Conservation (phyloP, 2,329 filamentous ascomycete species). For the Talaromyces pinophilus region DNA sequence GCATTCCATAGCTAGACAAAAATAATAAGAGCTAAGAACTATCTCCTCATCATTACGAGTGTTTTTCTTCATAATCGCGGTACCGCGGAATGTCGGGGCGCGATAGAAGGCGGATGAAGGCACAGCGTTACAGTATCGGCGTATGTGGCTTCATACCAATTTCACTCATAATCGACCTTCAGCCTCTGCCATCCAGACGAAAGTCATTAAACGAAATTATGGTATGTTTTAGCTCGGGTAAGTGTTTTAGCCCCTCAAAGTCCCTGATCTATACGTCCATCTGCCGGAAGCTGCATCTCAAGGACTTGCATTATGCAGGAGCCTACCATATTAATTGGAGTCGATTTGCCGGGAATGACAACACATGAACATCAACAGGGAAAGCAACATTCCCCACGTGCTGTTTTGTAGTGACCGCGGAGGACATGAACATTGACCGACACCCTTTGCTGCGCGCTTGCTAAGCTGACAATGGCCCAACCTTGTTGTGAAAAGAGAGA, state of each 20-base stretch:
- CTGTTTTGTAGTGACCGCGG: not conserved
- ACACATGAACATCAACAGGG: not conserved
- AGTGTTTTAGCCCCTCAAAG: constrained; percentile 1
- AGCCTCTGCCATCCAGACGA: not conserved
- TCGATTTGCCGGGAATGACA: not conserved
- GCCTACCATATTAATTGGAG: not conserved
- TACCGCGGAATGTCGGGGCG: constrained; percentile 17
- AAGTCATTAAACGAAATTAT: not conserved
- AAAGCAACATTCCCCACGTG: not conserved
- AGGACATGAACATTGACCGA: constrained; percentile 2
- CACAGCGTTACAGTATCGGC: constrained; percentile 13
- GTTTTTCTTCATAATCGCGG: not conserved
- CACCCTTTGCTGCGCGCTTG: not conserved
- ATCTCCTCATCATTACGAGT: not conserved
- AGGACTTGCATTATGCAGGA: constrained; percentile 10
- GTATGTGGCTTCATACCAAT: not conserved
- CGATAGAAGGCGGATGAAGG: constrained; percentile 9
- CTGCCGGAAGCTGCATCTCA: not conserved
- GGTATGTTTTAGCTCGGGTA: constrained; percentile 10
- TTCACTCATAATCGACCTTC: not conserved
- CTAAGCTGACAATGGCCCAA: not conserved
- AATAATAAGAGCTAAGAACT: not conserved
- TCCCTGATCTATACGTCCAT: not conserved
- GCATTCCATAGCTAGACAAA: not conserved
- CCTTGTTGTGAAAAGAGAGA: not conserved